Evolutionary conservation across 306 rosid genomes (phyloP).

Genomic region (Gastrolobium villosum): DNA sequence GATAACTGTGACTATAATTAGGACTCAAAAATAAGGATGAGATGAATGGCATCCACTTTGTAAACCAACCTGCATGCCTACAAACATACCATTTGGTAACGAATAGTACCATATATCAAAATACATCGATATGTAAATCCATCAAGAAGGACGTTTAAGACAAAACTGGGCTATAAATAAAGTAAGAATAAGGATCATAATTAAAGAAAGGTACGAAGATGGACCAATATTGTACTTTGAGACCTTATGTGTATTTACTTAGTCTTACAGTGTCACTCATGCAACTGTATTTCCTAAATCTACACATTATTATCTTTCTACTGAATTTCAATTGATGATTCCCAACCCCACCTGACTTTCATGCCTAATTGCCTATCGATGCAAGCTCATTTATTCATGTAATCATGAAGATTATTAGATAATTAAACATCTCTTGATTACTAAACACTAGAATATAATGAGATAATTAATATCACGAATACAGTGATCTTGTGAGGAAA

Average conservation of each 20-base stretch:
- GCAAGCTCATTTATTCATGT: background rate
- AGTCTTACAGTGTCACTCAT: slow-evolving; percentile 27
- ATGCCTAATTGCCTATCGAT: background rate
- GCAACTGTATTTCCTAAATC: slow-evolving; percentile 27
- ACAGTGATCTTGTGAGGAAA: slow-evolving; percentile 67
- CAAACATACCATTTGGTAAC: slow-evolving; percentile 8
- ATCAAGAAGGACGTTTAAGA: slow-evolving; percentile 28
- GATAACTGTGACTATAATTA: slow-evolving; percentile 18
- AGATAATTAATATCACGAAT: slow-evolving; percentile 58
- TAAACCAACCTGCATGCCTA: slow-evolving; percentile 20
- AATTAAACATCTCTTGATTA: background rate
- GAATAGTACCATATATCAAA: slow-evolving; percentile 16
- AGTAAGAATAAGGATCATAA: slow-evolving; percentile 25
- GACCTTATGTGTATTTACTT: slow-evolving; percentile 27
- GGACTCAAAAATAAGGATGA: slow-evolving; percentile 24
- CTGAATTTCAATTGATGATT: slow-evolving; percentile 24
- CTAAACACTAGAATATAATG: background rate
- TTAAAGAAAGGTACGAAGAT: background rate
- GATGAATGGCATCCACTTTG: slow-evolving; percentile 28
- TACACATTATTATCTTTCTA: slow-evolving; percentile 16
- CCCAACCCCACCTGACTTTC: slow-evolving; percentile 5
- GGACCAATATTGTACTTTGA: slow-evolving; percentile 1
- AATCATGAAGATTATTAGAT: slow-evolving; percentile 15
- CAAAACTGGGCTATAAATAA: background rate
- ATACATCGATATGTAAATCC: background rate